Evolutionary conservation across 257 asterid species (phyloP).

Genomic region (Echium plantagineum): DNA sequence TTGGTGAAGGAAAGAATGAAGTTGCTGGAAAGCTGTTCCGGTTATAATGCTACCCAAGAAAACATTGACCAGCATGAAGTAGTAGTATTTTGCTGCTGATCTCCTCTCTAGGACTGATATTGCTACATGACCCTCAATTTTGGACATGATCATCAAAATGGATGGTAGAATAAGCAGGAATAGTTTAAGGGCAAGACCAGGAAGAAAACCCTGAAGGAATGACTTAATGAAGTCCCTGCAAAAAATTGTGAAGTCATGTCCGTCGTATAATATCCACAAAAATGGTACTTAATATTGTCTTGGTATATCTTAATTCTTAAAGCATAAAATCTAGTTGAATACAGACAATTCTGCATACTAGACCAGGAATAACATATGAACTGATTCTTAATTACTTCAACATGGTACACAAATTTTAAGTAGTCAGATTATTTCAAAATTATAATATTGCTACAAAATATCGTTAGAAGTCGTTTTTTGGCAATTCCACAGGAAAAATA

Average conservation of each 20-base stretch:
- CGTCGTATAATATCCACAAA: too few species aligned
- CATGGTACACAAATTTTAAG: too few species aligned
- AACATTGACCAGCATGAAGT: slow-evolving; percentile 89
- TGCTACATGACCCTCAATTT: slow-evolving; percentile 87
- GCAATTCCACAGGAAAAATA: too few species aligned
- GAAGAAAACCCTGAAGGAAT: slow-evolving; percentile 92
- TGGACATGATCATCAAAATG: slow-evolving; percentile 72
- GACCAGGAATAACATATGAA: too few species aligned
- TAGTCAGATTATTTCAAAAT: too few species aligned
- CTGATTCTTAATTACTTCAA: too few species aligned
- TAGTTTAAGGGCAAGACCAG: slow-evolving; percentile 79
- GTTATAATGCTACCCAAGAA: slow-evolving; percentile 91
- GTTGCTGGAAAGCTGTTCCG: slow-evolving; percentile 96
- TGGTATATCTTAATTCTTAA: too few species aligned
- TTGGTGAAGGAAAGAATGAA: slow-evolving; percentile 78
- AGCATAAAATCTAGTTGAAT: too few species aligned
- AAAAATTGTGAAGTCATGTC: slow-evolving; percentile 1
- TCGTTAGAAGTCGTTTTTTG: too few species aligned
- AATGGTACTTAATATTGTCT: too few species aligned
- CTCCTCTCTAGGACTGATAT: slow-evolving; percentile 72
- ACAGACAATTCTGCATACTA: too few species aligned
- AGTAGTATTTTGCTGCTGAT: slow-evolving; percentile 87
- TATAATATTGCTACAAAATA: too few species aligned
- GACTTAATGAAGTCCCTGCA: slow-evolving; percentile 83
- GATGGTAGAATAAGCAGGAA: slow-evolving; percentile 63